Evolutionary conservation across 306 rosid genomes (phyloP), one percentile per base, ranked within the genome.

Genomic region (Pyrus betulifolia): DNA sequence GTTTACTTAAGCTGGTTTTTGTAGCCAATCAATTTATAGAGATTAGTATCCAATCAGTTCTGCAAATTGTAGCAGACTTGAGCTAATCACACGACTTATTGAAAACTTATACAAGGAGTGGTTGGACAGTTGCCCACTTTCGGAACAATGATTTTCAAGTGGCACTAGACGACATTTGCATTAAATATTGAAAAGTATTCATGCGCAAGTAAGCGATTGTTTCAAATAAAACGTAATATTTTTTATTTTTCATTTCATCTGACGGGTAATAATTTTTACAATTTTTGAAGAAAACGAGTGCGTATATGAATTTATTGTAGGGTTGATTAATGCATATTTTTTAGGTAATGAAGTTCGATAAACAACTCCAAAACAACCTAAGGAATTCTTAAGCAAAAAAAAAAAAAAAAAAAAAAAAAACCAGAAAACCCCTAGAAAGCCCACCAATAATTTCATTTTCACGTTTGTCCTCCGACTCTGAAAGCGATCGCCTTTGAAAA

Each of bases 291-390:
- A 49, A 15, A 49, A 49, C 1, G 55, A 49, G 3, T 5, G 1
- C 0, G 2, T 5, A 49, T 49, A 49, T 15, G 19, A 49, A 5
- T 49, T 15, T 6, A 49, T 49, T 14, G 17, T 49, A 15, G 54
- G 17, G 5, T 14, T 49, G 19, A 14, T 19, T 15, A 15, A 6
- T 17, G 21, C 5, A 4, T 17, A 49, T 49, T 49, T 14, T 49
- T 49, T 74, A 79, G 82, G 89, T 88, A 89, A 59, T 85, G 81
- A 19, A 66, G 93, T 89, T 89, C 80, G 98, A 86, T 84, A 63
- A 88, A 86, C 96, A 80, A 88, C 89, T 87, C 72, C 51, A 75
- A 67, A 73, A 69, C 74, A 71, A 61, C 57, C 68, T 14, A 49
- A 5, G 8, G 6, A 46, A 46, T 15, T 46, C 6, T 46, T 14